Percentiles rank a stretch among this genome's conserved stretches.
These are phyloP conservation scores for Boletus speciosus DNA, from an alignment of 768 basidiomycete species.

Conservation along the genomic window DNA sequence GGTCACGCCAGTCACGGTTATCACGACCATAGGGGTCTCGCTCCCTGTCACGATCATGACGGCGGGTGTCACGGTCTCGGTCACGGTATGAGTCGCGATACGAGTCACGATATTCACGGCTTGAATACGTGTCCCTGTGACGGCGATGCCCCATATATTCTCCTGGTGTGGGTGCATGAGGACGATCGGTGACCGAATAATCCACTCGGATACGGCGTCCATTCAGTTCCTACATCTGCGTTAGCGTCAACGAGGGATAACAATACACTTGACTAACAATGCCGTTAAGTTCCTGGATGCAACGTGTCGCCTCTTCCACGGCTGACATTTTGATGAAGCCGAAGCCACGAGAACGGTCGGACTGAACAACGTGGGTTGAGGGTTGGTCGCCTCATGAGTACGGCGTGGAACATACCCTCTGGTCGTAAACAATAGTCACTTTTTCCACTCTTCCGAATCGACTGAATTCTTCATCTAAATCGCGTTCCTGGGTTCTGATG, in stretches of 20 bases:
- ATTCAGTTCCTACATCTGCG: slow-evolving; percentile 69
- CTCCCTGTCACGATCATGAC: slow-evolving; percentile 45
- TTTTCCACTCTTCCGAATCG: slow-evolving; percentile 90
- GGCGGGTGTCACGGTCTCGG: slow-evolving; percentile 41
- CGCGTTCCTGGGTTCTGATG: slow-evolving; percentile 89
- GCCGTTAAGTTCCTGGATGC: slow-evolving; percentile 90
- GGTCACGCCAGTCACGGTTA: slow-evolving; percentile 73
- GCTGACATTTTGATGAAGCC: slow-evolving; percentile 94
- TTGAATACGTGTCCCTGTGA: slow-evolving; percentile 43
- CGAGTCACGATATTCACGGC: slow-evolving; percentile 45
- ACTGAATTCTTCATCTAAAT: slow-evolving; percentile 91
- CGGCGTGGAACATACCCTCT: slow-evolving; percentile 58
- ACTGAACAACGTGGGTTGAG: slow-evolving; percentile 43
- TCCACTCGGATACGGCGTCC: slow-evolving; percentile 96
- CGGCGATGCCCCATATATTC: slow-evolving; percentile 96
- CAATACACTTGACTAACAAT: slow-evolving; percentile 50
- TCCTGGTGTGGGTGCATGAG: slow-evolving; percentile 94
- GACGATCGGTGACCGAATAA: slow-evolving; percentile 90
- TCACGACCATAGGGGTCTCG: slow-evolving; percentile 69
- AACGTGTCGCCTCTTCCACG: slow-evolving; percentile 83
- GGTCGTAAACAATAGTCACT: slow-evolving; percentile 95
- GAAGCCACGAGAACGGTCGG: slow-evolving; percentile 95
- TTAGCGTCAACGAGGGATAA: slow-evolving; percentile 5
- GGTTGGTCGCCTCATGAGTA: slow-evolving; percentile 6
- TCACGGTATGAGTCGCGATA: slow-evolving; percentile 46